Percentiles rank a stretch among this genome's conserved stretches.
These are phyloP conservation scores for Chalaropsis thielavioides DNA, from an alignment of 2,329 filamentous ascomycete genomes.

Conservation along the genomic window DNA sequence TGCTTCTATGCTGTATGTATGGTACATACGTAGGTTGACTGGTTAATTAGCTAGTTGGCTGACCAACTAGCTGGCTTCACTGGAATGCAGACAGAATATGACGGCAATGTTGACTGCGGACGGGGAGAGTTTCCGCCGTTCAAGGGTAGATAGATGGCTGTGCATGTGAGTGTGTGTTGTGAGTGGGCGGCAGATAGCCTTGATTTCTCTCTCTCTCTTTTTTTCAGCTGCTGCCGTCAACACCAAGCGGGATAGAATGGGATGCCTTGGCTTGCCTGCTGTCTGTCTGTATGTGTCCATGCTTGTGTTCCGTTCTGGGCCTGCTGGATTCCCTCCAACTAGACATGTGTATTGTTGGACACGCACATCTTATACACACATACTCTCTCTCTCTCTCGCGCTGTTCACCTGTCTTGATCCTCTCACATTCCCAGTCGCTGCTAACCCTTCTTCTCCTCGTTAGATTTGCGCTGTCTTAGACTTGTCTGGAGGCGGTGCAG, in stretches of 20 bases:
- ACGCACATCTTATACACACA: background rate
- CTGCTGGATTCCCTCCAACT: background rate
- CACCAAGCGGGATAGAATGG: background rate
- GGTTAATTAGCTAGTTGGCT: too few species aligned
- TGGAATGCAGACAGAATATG: too few species aligned
- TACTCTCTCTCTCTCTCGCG: background rate
- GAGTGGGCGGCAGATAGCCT: background rate
- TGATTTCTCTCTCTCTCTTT: background rate
- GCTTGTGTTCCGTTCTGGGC: background rate
- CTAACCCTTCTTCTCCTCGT: background rate
- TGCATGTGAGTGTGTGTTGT: background rate
- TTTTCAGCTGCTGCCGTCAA: background rate
- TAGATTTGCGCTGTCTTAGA: background rate
- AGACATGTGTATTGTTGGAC: background rate
- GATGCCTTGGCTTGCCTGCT: background rate
- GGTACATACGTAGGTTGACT: too few species aligned
- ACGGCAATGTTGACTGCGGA: too few species aligned
- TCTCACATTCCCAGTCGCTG: background rate
- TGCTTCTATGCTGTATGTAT: too few species aligned
- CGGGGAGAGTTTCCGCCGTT: too few species aligned
- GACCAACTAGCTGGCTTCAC: too few species aligned
- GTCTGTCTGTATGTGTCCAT: background rate
- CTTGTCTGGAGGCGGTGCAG: background rate
- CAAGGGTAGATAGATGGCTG: background rate
- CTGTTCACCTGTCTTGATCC: background rate